Percentiles rank a stretch among this genome's conserved stretches.
These are phyloP conservation scores for Nitzschia sp. DNA, from an alignment of 108 stramenopile genomes.

Conservation along the genomic window DNA sequence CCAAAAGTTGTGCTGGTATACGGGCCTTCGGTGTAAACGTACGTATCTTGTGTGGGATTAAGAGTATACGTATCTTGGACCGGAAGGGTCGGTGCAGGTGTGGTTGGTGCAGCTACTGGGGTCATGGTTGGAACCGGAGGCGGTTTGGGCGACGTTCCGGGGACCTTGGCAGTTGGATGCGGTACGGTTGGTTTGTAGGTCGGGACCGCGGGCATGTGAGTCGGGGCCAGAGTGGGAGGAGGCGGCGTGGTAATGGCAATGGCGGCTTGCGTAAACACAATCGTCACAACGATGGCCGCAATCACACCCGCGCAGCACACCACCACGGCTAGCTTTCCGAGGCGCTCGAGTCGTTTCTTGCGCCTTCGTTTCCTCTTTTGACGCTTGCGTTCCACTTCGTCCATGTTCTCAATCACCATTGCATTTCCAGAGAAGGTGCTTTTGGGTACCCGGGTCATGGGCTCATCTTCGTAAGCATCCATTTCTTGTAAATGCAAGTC, in stretches of 20 bases:
- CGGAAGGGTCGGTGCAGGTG: not conserved
- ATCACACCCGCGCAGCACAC: slow-evolving; percentile 10
- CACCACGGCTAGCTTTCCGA: slow-evolving; percentile 15
- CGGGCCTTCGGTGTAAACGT: not conserved
- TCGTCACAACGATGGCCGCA: slow-evolving; percentile 8
- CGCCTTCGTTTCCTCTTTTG: slow-evolving; percentile 12
- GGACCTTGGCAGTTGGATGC: slow-evolving; percentile 6
- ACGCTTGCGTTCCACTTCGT: slow-evolving; percentile 18
- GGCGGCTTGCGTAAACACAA: slow-evolving; percentile 16
- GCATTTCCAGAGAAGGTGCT: slow-evolving; percentile 10
- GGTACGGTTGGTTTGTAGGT: slow-evolving; percentile 16
- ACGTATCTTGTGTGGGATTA: slow-evolving; percentile 16
- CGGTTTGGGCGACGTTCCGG: not conserved
- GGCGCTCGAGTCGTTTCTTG: slow-evolving; percentile 11
- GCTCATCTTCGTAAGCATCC: slow-evolving; percentile 18
- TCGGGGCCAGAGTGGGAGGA: slow-evolving; percentile 5
- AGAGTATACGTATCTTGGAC: not conserved
- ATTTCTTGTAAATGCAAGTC: not conserved
- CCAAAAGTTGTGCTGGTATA: not conserved
- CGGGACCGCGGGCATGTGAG: not conserved
- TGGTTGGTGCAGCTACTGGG: not conserved
- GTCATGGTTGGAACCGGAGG: not conserved
- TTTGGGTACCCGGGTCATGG: slow-evolving; percentile 8
- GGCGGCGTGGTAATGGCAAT: slow-evolving; percentile 16
- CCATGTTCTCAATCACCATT: slow-evolving; percentile 23